Base-by-base conservation (phyloP, 768 basidiomycete genomes). In the Omphalotus guepiniiformis region DNA sequence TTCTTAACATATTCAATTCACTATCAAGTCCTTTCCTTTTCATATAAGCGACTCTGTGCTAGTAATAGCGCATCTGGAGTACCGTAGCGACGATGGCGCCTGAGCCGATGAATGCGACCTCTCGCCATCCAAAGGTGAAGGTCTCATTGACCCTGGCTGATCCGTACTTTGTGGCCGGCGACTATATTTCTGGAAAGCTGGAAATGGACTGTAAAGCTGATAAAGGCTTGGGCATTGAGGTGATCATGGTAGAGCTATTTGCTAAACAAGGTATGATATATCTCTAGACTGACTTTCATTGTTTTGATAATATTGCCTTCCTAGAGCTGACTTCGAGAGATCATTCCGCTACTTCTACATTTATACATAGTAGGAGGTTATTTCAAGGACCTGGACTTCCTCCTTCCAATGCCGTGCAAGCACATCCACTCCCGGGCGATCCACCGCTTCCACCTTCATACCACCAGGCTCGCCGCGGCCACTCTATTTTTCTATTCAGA, bases 321-420 rank as follows among this genome's bases (percentile, higher is more conserved):
- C 2, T 51, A 92, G 89, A 90, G 60, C 64, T 93, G 9, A 79
- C 78, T 5, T 88, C 87, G 25, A 71, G 85, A 54, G 85, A 88
- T 61, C 85, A 88, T 63, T 83, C 88, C 19, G 90, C 89, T 2
- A 86, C 83, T 0, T 85, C 83, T 22, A 84, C 81, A 0, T 92
- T 91, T 56, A 62, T 90, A 25, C 84, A 86, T 53, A 77, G 72
- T 47, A 74, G 79, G 23, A 75, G 85, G 26, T 60, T 88, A 5
- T 93, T 90, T 58, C 89, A 92, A 64, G 89, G 88, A 2, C 85
- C 85, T 2, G 82, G 81, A 15, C 69, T 91, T 6, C 90, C 89
- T 0, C 87, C 88, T 6, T 91, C 89, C 9, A 92, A 92, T 59
- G 85, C 90, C 2, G 88, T 93, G 0, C 73, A 83, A 47, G 72